phyloP scores from a whole-genome alignment of 345 rosid genomes.

The Lenwebbia sp. region DNA sequence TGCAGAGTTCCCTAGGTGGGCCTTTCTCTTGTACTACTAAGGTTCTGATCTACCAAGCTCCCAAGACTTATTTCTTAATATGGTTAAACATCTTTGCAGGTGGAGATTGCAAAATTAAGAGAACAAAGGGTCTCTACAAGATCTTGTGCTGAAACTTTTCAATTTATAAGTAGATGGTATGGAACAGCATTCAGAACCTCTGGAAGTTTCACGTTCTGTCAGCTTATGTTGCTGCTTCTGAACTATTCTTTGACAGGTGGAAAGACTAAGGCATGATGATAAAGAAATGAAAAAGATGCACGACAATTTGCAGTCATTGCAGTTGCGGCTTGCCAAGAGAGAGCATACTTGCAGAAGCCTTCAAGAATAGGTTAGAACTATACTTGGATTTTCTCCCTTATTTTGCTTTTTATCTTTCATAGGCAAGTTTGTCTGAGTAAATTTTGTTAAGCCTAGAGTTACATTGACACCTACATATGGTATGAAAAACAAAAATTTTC shows the following conservation, averaged over 20 bases:
- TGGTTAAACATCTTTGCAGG: too few relatives aligned
- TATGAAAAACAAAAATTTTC: neutral
- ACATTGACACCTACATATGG: neutral
- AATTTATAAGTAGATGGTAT: too few relatives aligned
- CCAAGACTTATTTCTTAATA: too few relatives aligned
- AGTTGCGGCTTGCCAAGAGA: slow-evolving; percentile 66
- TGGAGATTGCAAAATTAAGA: too few relatives aligned
- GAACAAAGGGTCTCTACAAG: too few relatives aligned
- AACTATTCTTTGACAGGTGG: slow-evolving; percentile 38
- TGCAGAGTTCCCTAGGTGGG: too few relatives aligned
- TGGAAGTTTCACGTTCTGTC: neutral
- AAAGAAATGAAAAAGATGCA: slow-evolving; percentile 82
- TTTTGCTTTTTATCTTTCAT: neutral
- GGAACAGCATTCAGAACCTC: neutral
- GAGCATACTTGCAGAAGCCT: slow-evolving; percentile 60
- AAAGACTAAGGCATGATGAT: slow-evolving; percentile 80
- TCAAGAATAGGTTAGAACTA: slow-evolving; percentile 65
- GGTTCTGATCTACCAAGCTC: too few relatives aligned
- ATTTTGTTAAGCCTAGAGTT: neutral
- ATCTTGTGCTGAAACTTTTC: too few relatives aligned
- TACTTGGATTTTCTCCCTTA: neutral
- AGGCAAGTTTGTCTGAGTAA: neutral
- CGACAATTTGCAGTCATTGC: slow-evolving; percentile 68
- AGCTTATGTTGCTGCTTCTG: too few relatives aligned
- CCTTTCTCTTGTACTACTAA: too few relatives aligned